Evolutionary conservation across 176 grass and related monocot species (phyloP), one percentile per base, ranked within the genome.

Genomic region (Carex pumila): DNA sequence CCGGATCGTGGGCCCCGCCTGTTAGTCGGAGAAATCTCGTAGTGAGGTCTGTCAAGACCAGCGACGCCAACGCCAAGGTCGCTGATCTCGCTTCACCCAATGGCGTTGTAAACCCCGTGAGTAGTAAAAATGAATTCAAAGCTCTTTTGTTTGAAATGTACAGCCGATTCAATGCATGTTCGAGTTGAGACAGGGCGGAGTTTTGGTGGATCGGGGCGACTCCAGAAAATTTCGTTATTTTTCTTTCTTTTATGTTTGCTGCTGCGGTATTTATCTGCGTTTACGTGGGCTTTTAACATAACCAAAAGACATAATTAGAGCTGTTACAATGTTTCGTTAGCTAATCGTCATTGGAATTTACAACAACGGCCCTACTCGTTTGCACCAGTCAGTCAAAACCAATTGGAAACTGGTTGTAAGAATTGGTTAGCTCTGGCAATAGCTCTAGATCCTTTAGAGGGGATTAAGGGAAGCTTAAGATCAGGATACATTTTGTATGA

Each of bases 1-100:
- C 61, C 60, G 84, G 87, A 71, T 58, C 85, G 60, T 83, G 36
- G 67, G 12, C 5, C 37, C 54, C 17, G 5, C 15, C 63, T 34
- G 85, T 41, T 1, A 47, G 29, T n/a, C 45, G 31, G 76, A 87
- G 84, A 71, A 79, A 81, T 21, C 88, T 92, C 31, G 70, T 55
- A 29, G 85, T 86, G 67, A 88, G 87, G 71, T 88, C 87, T 19
- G 76, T 94, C 65, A 81, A 83, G 67, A 86, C 85, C 62, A 9
- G 85, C 31, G 71, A 90, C 58, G 21, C 71, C 11, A 81, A 57
- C 17, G 61, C 89, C 80, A 84, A 29, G 79, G 74, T 84, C 60
- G 72, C 65, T 82, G 88, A 98, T 94, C 86, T 88, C 78, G 75
- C 85, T 31, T 65, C 84, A 31, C 79, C 84, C 79, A 98, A 98